Percentiles rank a stretch among this genome's conserved stretches.
Evolutionary conservation across 2,329 filamentous ascomycete genomes (phyloP).

Genomic region (Penicillium sclerotiorum): DNA sequence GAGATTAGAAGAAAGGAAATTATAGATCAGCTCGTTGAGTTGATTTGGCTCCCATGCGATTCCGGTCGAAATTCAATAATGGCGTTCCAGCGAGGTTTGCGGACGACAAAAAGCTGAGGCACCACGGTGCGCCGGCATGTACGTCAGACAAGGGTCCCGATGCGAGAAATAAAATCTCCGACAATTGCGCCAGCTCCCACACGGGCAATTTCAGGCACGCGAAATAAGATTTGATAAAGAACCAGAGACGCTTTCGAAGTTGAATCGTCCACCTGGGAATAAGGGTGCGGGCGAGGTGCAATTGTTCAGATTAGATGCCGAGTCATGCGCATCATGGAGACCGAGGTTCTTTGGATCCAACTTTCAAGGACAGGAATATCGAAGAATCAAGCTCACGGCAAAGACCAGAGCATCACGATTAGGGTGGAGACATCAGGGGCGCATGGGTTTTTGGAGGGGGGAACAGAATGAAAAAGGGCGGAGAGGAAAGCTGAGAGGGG

Average conservation of each 20-base stretch:
- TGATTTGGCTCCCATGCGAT: not conserved
- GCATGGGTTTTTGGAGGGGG: not conserved
- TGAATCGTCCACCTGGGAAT: slow-evolving; percentile 32
- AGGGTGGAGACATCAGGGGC: slow-evolving; percentile 11
- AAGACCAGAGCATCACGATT: slow-evolving; percentile 8
- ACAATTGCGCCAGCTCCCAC: slow-evolving; percentile 1
- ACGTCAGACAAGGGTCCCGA: too few relatives aligned
- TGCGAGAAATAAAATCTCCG: not conserved
- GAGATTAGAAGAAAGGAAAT: not conserved
- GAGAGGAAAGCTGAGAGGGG: slow-evolving; percentile 18
- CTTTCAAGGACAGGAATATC: not conserved
- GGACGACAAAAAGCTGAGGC: too few relatives aligned
- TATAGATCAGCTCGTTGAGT: not conserved
- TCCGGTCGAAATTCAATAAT: not conserved
- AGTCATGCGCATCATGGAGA: slow-evolving; percentile 11
- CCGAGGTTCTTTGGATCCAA: not conserved
- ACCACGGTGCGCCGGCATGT: too few relatives aligned
- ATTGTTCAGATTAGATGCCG: slow-evolving; percentile 8
- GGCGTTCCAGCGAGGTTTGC: not conserved
- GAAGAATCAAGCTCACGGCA: slow-evolving; percentile 1
- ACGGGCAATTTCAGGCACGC: not conserved
- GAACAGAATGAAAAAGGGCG: slow-evolving; percentile 10
- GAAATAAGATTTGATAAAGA: not conserved
- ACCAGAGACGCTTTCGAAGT: not conserved
- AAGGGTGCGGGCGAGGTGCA: not conserved